Percentiles rank a stretch among this genome's conserved stretches.
These are phyloP conservation scores for Lodderomyces elongisporus DNA, from an alignment of 1,139 yeast genomes.

Conservation along the genomic window DNA sequence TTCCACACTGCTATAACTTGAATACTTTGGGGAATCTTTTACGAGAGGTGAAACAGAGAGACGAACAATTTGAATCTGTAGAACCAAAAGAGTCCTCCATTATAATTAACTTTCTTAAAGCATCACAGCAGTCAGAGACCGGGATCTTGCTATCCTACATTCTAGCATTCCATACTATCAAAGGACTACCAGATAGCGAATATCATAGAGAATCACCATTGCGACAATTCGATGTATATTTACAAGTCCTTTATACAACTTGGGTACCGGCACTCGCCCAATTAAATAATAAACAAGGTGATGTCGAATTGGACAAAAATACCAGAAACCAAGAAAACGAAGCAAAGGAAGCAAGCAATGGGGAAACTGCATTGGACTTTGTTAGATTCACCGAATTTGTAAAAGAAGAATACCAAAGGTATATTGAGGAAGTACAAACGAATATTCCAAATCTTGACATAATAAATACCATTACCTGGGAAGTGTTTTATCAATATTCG, in stretches of 20 bases:
- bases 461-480: constrained; percentile 17
- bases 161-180: constrained; percentile 17
- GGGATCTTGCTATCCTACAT: constrained; percentile 27
- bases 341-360: too few species aligned
- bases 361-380: background rate
- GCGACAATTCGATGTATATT: constrained; percentile 18
- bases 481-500: constrained; percentile 34
- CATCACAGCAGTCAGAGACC: constrained; percentile 25
- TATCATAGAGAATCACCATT: constrained; percentile 11
- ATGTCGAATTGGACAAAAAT: constrained; percentile 10
- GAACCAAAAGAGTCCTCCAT: constrained; percentile 14
- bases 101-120: constrained; percentile 19
- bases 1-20: constrained; percentile 28
- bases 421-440: constrained; percentile 13
- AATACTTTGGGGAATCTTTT: constrained; percentile 29
- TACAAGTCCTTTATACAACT: constrained; percentile 20
- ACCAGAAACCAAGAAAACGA: too few species aligned
- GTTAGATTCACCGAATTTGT: constrained; percentile 4
- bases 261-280: background rate
- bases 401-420: constrained; percentile 13
- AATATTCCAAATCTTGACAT: constrained; percentile 10
- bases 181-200: constrained; percentile 1
- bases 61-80: constrained; percentile 13
- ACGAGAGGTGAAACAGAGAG: constrained; percentile 17
- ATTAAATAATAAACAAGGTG: too few species aligned